Evolutionary conservation across 257 asterid genomes (phyloP).

Genomic region (Petunia axillaris): DNA sequence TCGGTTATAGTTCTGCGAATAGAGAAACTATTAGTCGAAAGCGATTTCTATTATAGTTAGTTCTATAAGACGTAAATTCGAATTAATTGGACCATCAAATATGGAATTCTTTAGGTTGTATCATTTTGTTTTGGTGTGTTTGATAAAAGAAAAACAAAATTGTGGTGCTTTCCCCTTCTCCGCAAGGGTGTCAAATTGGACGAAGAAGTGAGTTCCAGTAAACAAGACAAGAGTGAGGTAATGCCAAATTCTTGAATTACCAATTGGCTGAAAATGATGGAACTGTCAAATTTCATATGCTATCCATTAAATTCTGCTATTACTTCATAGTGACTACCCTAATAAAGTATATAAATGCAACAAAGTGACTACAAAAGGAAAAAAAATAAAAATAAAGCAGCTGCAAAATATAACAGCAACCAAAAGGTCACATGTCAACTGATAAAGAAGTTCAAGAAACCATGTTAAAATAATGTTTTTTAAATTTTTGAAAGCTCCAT

Average conservation of each 20-base stretch:
- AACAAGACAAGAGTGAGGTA: constrained; percentile 24
- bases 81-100: too few relatives aligned
- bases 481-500: constrained; percentile 21
- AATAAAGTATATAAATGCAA: neutral
- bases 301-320: constrained; percentile 15
- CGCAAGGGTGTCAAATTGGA: constrained; percentile 17
- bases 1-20: too few relatives aligned
- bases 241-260: constrained; percentile 13
- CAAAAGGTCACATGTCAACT: constrained; percentile 40
- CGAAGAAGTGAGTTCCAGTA: constrained; percentile 21
- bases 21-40: too few relatives aligned
- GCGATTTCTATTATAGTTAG: too few relatives aligned
- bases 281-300: constrained; percentile 26
- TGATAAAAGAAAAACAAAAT: constrained; percentile 8
- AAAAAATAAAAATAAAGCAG: neutral
- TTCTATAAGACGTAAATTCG: too few relatives aligned
- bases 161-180: neutral
- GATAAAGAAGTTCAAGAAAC: constrained; percentile 30
- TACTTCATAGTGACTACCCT: neutral
- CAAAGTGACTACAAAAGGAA: neutral
- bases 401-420: neutral
- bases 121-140: neutral
- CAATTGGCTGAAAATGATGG: constrained; percentile 33
- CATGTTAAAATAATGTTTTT: constrained; percentile 5
- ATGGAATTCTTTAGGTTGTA: neutral